Evolutionary conservation across 1,284 basidiomycete genomes (phyloP), one percentile per base, ranked within the genome.

Genomic region (Ceratobasidium sp.): DNA sequence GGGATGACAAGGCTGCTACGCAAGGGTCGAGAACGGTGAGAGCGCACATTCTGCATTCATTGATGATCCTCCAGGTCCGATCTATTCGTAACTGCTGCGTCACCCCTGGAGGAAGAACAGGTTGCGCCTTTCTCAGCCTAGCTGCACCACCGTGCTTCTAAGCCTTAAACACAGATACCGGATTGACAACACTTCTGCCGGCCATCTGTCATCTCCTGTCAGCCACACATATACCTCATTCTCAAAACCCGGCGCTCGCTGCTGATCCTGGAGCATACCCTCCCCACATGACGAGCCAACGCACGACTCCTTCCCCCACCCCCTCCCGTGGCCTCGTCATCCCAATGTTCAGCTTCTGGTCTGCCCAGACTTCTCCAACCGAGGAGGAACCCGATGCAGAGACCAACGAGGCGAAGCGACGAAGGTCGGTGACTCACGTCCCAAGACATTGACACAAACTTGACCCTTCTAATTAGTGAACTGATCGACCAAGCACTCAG

Each of bases 221-320:
- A 49, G 66, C 53, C 66, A 69, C 49, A 54, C n/a, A 23, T 35
- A 39, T 26, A 26, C 4, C 53, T 13, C 28, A 17, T 33, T 10
- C 53, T 58, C 23, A 58, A 58, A 45, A 42, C 28, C 26, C 64
- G 26, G 26, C 7, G 28, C 3, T 28, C 23, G n/a, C 51, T 20
- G 42, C 20, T 7, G n/a, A 28, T 3, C 33, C 33, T 26, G 42
- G 28, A 15, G 17, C 13, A 37, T 8, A 15, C 33, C 68, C 37
- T 31, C 54, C 68, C 23, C 33, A 17, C 37, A 56, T 71, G 54
- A 42, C 20, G 26, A 60, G 35, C 47, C 13, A 37, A 71, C 68
- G 39, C 33, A 58, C 35, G 31, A 71, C 68, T 3, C 68, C 68
- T 10, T 71, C 68, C n/a, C 68, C 68, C 5, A 71, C 68, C 8